A percentile compares a stretch with the other conserved stretches of the same genome.
These are phyloP conservation scores for Xylaria cubensis DNA, from an alignment of 495 filamentous ascomycete species.

Conservation along the genomic window DNA sequence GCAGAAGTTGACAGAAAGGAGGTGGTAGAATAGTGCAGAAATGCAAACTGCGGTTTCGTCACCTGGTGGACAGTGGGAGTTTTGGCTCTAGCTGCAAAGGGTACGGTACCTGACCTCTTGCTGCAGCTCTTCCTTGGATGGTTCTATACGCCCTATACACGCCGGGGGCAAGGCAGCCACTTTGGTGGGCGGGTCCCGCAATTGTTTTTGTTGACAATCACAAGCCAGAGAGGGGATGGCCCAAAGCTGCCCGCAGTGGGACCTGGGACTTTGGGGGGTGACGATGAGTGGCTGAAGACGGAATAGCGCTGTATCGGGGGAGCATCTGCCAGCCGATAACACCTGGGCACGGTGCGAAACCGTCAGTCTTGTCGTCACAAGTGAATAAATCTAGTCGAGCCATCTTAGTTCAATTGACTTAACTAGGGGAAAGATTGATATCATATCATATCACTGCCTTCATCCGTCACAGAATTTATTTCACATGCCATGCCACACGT, in stretches of 20 bases:
- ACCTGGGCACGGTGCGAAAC: constrained; percentile 16
- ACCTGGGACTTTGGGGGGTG: constrained; percentile 20
- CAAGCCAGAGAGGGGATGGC: constrained; percentile 24
- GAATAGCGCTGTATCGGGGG: too few species aligned
- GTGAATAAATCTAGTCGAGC: neutral
- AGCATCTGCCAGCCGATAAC: constrained; percentile 9
- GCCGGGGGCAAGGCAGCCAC: neutral
- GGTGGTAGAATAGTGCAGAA: constrained; percentile 36
- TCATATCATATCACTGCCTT: neutral
- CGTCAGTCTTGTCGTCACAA: neutral
- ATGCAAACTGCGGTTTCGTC: constrained; percentile 30
- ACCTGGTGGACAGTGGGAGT: constrained; percentile 32
- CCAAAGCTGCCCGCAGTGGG: constrained; percentile 12
- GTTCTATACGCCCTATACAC: neutral
- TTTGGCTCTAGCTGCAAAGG: constrained; percentile 24
- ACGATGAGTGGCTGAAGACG: neutral
- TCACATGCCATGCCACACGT: neutral
- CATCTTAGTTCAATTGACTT: neutral
- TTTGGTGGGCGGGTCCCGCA: constrained; percentile 35
- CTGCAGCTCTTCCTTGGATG: neutral
- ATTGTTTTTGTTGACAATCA: constrained; percentile 47
- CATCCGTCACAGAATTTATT: neutral
- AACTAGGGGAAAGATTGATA: neutral
- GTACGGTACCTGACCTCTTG: constrained; percentile 16
- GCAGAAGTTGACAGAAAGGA: constrained; percentile 26